phyloP scores from a whole-genome alignment of 2,329 filamentous ascomycete species.

The Helotiales sp. region DNA sequence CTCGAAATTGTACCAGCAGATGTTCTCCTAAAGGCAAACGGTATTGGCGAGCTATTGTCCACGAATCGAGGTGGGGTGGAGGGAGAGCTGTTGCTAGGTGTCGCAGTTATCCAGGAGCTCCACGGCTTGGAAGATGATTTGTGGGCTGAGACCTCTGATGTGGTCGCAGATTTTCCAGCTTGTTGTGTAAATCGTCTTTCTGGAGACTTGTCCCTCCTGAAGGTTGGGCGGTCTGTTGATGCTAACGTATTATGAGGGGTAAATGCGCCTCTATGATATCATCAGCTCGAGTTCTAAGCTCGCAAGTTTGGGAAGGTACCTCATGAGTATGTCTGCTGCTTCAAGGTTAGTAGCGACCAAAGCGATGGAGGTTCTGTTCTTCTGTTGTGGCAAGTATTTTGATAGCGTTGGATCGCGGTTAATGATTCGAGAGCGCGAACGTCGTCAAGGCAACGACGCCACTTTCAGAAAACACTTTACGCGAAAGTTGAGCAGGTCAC shows the following conservation, averaged over 20 bases:
- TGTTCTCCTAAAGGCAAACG: background rate
- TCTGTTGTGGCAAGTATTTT: no score
- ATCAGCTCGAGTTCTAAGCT: background rate
- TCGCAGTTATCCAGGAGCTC: background rate
- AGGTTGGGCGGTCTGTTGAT: slow-evolving; percentile 16
- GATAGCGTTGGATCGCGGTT: no score
- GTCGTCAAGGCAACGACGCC: no score
- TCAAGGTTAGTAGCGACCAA: background rate
- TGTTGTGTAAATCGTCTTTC: slow-evolving; percentile 10
- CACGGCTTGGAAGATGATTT: background rate
- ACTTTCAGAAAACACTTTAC: no score
- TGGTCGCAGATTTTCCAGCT: background rate
- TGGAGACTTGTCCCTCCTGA: slow-evolving; percentile 11
- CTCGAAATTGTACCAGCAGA: background rate
- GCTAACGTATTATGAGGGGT: slow-evolving; percentile 24
- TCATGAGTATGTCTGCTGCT: slow-evolving; percentile 12
- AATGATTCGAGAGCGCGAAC: no score
- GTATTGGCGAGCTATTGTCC: background rate
- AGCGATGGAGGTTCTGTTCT: no score
- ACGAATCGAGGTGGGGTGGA: background rate
- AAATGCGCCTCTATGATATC: slow-evolving; percentile 19
- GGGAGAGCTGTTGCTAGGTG: no score
- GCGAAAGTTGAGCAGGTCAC: no score
- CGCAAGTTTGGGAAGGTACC: slow-evolving; percentile 1
- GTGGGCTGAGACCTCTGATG: background rate